Conservation (phyloP, 2,329 filamentous ascomycete genomes). For the Claviceps digitariae region DNA sequence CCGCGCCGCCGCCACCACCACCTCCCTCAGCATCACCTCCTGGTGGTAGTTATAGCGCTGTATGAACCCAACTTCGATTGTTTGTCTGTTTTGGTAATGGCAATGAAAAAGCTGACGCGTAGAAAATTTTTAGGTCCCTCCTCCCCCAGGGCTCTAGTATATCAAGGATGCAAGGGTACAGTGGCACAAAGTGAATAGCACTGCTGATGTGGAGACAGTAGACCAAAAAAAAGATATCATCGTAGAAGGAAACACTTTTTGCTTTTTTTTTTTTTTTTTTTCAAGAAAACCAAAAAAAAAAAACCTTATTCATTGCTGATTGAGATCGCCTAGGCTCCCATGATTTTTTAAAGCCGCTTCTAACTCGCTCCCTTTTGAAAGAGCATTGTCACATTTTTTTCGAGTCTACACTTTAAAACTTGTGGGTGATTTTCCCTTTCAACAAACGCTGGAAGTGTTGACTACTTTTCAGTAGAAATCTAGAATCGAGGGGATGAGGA, state of each 20-base stretch:
- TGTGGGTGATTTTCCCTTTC: not conserved
- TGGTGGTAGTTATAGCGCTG: conserved; percentile 49
- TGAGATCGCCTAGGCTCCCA: not conserved
- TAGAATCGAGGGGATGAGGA: not conserved
- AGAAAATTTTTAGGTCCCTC: conserved; percentile 30
- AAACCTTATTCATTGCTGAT: conserved; percentile 1
- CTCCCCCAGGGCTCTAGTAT: conserved; percentile 38
- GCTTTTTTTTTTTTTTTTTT: not conserved
- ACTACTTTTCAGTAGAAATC: conserved; percentile 2
- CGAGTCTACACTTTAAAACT: not conserved
- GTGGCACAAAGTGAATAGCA: conserved; percentile 1
- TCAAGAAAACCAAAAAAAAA: not conserved
- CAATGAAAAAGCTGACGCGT: not conserved
- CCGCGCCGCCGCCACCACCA: conserved; percentile 36
- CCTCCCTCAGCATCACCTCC: conserved; percentile 35
- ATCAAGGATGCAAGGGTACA: conserved; percentile 1
- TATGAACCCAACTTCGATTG: conserved; percentile 26
- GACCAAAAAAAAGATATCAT: not conserved
- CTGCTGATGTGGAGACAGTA: conserved; percentile 3
- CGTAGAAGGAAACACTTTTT: not conserved
- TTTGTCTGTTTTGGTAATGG: not conserved
- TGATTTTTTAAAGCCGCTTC: not conserved
- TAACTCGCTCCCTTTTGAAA: not conserved
- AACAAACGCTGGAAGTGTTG: conserved; percentile 1
- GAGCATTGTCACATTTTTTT: not conserved